A percentile compares a stretch with the other conserved stretches of the same genome.
These are phyloP conservation scores for Phoma herbarum DNA, from an alignment of 2,329 filamentous ascomycete species.

Conservation along the genomic window DNA sequence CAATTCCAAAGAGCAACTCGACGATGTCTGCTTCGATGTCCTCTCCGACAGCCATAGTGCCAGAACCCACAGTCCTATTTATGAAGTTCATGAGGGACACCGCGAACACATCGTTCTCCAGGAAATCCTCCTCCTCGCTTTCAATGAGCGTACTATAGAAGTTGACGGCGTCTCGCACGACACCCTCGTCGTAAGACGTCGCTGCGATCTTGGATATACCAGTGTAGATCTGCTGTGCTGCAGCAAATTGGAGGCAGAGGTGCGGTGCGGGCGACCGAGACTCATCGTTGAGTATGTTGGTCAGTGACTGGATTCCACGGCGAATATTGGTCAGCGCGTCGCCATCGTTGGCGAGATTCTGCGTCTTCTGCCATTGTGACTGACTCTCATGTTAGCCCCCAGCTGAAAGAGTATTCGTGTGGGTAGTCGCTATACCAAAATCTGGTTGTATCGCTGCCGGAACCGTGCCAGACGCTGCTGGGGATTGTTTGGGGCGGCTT, in stretches of 20 bases:
- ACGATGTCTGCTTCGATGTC: constrained; percentile 90
- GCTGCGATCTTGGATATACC: constrained; percentile 89
- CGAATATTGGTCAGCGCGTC: constrained; percentile 61
- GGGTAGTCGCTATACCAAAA: constrained; percentile 55
- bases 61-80: constrained; percentile 77
- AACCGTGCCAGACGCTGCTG: constrained; percentile 69
- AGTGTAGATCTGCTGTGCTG: constrained; percentile 86
- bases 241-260: constrained; percentile 87
- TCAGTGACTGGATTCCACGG: constrained; percentile 64
- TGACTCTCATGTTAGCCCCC: constrained; percentile 40
- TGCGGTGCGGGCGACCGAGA: constrained; percentile 87
- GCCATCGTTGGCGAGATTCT: constrained; percentile 60
- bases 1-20: constrained; percentile 93
- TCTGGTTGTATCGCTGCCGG: constrained; percentile 67
- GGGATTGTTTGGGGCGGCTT: constrained; percentile 61
- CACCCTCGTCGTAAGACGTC: constrained; percentile 82
- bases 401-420: neutral
- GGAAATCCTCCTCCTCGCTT: constrained; percentile 94
- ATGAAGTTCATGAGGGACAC: constrained; percentile 87
- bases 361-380: constrained; percentile 69
- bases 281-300: constrained; percentile 83
- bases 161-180: constrained; percentile 83
- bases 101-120: constrained; percentile 86
- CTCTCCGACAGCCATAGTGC: constrained; percentile 74
- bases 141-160: constrained; percentile 94